A percentile compares a stretch with the other conserved stretches of the same genome.
Conservation (phyloP, 78 protist species). For the slime mould (Dictyostelium discoideum) region DNA sequence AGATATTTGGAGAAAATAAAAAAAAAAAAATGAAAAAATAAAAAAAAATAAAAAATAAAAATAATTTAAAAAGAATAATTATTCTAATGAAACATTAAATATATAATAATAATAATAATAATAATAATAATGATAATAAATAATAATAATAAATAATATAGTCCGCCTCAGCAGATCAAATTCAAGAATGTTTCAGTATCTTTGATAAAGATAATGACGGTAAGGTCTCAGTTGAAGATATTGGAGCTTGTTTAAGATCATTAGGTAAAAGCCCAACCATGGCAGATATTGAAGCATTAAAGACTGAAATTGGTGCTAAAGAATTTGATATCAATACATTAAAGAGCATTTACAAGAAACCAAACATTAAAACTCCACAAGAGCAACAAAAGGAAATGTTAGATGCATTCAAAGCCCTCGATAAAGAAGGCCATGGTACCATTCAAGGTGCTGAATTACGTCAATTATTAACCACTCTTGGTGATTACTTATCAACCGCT, state of each 20-base stretch:
- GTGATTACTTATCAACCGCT: slow-evolving; percentile 59
- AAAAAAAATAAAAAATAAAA: not conserved
- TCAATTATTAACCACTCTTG: slow-evolving; percentile 66
- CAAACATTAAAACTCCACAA: slow-evolving; percentile 14
- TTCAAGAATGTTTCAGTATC: slow-evolving; percentile 59
- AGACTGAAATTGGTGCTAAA: slow-evolving; percentile 52
- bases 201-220: slow-evolving; percentile 80
- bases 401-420: slow-evolving; percentile 73
- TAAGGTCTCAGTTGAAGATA: slow-evolving; percentile 46
- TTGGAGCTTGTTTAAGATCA: slow-evolving; percentile 50
- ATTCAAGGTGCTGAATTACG: slow-evolving; percentile 61
- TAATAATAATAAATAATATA: too few species aligned
- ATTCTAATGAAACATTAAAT: not conserved
- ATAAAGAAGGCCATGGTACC: slow-evolving; percentile 60
- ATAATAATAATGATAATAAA: too few species aligned
- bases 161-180: slow-evolving; percentile 67
- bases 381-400: slow-evolving; percentile 63
- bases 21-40: too few species aligned
- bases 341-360: slow-evolving; percentile 12
- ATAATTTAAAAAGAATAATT: not conserved
- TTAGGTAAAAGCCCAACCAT: slow-evolving; percentile 67
- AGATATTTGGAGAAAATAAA: too few species aligned
- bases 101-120: too few species aligned
- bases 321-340: slow-evolving; percentile 49
- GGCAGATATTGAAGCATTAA: slow-evolving; percentile 52